These are phyloP conservation scores for Dinochytrium kinnereticum DNA, from an alignment of 371 early-diverging fungal genomes.

Conservation along the genomic window DNA sequence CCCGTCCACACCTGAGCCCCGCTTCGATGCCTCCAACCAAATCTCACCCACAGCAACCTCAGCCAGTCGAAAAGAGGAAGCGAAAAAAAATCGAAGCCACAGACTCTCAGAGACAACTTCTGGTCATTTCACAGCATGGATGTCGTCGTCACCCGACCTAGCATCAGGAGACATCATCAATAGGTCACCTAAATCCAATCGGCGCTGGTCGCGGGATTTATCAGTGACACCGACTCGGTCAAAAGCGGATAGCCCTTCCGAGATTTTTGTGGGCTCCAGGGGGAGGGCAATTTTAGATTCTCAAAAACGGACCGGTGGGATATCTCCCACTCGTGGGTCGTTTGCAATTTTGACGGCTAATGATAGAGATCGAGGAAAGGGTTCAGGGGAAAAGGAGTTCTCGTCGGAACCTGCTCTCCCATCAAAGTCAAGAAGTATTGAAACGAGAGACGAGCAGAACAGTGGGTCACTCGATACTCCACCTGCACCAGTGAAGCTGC, in stretches of 20 bases:
- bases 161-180: background rate
- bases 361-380: background rate
- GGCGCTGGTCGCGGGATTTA: conserved; percentile 9
- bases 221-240: background rate
- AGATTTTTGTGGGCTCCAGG: conserved; percentile 4
- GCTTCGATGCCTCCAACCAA: too few relatives aligned
- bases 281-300: conserved; percentile 1
- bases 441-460: too few relatives aligned
- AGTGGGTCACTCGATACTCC: conserved; percentile 1
- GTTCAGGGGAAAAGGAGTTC: background rate
- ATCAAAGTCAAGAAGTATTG: background rate
- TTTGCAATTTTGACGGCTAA: background rate
- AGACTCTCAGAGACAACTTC: conserved; percentile 30
- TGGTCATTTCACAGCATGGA: conserved; percentile 26
- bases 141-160: too few relatives aligned
- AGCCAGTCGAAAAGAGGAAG: conserved; percentile 9
- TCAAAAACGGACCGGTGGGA: background rate
- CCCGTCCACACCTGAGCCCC: too few relatives aligned
- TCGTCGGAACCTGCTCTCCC: background rate
- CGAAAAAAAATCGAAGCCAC: conserved; percentile 20
- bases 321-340: background rate
- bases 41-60: background rate
- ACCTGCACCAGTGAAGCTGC: background rate
- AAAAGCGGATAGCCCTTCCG: conserved; percentile 6
- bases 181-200: conserved; percentile 5